phyloP scores from a whole-genome alignment of 202 grass and related monocot genomes.

The Musa balbisiana region DNA sequence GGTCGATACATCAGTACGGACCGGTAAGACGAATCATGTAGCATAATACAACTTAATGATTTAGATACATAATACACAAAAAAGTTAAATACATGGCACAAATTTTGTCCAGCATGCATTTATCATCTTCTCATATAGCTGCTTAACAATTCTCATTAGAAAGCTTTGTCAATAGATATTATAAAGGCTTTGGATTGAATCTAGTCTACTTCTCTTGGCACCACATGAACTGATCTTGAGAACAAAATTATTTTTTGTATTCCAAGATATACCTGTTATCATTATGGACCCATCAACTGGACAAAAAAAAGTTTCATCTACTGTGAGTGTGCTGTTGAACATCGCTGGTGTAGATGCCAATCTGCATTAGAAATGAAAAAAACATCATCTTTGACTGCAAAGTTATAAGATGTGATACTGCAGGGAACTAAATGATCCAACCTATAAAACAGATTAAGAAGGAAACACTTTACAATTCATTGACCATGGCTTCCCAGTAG shows the following conservation, averaged over 20 bases:
- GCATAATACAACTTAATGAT: no score
- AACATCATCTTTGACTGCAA: neutral
- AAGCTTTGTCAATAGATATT: neutral
- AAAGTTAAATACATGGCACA: no score
- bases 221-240: neutral
- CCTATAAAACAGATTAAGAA: neutral
- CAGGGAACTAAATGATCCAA: neutral
- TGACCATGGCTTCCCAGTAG: neutral
- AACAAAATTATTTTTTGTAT: neutral
- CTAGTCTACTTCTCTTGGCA: neutral
- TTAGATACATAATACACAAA: no score
- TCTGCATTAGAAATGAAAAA: conserved; percentile 37
- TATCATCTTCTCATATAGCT: neutral
- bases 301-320: conserved; percentile 55
- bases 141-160: neutral
- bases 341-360: conserved; percentile 98
- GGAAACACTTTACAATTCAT: neutral
- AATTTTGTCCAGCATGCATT: neutral
- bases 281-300: conserved; percentile 96
- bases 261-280: conserved; percentile 67
- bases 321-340: conserved; percentile 94
- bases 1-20: no score
- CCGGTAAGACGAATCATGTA: no score
- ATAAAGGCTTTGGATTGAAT: neutral
- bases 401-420: neutral